Conservation (phyloP, 2,329 filamentous ascomycete genomes). For the Sporothrix inflata region DNA sequence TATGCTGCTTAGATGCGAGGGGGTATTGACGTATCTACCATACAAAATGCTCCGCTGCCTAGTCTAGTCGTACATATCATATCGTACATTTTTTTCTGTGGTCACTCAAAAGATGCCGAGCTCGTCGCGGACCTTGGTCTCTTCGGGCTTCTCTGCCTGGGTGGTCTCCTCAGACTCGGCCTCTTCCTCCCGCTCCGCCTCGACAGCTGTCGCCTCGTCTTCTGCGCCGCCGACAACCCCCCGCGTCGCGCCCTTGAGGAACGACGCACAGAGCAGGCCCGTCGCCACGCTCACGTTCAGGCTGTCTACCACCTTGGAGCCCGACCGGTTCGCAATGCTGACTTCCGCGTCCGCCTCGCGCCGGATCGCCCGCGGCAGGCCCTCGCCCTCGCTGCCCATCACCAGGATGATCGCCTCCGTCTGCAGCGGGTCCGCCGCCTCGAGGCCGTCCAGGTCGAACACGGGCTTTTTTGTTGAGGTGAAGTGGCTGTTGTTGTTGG, state of each 20-base stretch:
- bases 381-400: slow-evolving; percentile 80
- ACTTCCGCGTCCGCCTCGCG: slow-evolving; percentile 67
- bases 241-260: slow-evolving; percentile 52
- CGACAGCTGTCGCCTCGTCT: neutral
- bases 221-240: neutral
- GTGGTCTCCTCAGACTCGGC: neutral
- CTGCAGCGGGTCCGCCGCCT: slow-evolving; percentile 56
- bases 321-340: slow-evolving; percentile 64
- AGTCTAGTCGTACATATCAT: neutral
- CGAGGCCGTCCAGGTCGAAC: slow-evolving; percentile 55
- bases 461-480: slow-evolving; percentile 41
- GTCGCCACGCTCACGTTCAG: slow-evolving; percentile 92
- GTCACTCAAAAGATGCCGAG: neutral
- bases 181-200: neutral
- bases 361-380: slow-evolving; percentile 66
- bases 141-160: neutral
- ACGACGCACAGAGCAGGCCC: slow-evolving; percentile 72
- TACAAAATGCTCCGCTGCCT: neutral
- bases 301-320: slow-evolving; percentile 71
- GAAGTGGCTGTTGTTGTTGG: neutral
- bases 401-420: slow-evolving; percentile 75
- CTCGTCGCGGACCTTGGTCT: neutral
- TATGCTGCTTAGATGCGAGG: neutral
- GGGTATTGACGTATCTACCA: slow-evolving; percentile 11
- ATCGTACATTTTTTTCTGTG: neutral